These are phyloP conservation scores for Rubus idaeus DNA, from an alignment of 306 rosid genomes.

Conservation along the genomic window DNA sequence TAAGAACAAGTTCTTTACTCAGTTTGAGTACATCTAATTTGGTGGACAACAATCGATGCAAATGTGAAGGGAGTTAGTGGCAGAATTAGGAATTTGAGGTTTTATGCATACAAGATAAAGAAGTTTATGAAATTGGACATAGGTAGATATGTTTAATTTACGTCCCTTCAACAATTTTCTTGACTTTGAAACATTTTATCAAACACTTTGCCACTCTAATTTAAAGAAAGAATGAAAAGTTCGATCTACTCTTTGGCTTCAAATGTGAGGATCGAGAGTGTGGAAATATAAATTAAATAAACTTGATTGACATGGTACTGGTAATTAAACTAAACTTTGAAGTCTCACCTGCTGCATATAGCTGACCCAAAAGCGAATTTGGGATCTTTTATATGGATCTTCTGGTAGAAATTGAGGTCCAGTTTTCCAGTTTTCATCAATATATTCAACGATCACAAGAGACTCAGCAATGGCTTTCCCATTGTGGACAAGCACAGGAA, in stretches of 20 bases:
- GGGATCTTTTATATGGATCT: slow-evolving; percentile 15
- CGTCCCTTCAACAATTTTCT: neutral
- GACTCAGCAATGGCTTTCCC: slow-evolving; percentile 31
- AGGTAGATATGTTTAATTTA: neutral
- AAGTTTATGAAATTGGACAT: neutral
- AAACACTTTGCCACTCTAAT: neutral
- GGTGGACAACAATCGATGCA: neutral
- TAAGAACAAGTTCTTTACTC: neutral
- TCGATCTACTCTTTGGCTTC: neutral
- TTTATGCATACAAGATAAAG: neutral
- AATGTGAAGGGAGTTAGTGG: neutral
- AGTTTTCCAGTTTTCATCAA: slow-evolving; percentile 29
- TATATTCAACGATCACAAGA: slow-evolving; percentile 29
- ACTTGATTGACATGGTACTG: neutral
- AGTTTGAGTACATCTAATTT: neutral
- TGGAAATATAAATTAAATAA: no score
- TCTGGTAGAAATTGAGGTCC: slow-evolving; percentile 22
- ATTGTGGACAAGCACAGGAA: slow-evolving; percentile 36
- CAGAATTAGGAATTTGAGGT: neutral
- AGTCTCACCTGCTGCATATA: slow-evolving; percentile 2
- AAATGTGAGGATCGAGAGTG: no score
- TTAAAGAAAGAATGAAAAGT: neutral
- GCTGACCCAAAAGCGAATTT: slow-evolving; percentile 25
- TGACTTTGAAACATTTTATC: neutral
- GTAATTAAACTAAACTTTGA: no score